Percentiles rank a stretch among this genome's conserved stretches.
These are phyloP conservation scores for Phascolomyces articulosus DNA, from an alignment of 371 early-diverging fungal species.

Conservation along the genomic window DNA sequence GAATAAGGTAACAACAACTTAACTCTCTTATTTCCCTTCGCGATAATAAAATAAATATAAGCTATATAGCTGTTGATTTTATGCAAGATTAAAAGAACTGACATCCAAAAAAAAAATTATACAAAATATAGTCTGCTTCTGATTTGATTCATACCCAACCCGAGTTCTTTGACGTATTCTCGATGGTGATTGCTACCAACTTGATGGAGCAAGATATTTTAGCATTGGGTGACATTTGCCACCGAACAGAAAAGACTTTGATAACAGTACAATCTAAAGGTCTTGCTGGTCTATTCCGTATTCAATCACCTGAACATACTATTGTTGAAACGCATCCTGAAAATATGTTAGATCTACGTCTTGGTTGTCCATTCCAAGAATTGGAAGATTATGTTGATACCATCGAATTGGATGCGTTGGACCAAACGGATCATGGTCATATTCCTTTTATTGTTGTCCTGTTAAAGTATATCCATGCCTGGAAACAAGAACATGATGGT, in stretches of 20 bases:
- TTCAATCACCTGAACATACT: constrained; percentile 77
- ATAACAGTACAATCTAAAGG: constrained; percentile 75
- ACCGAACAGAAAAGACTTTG: constrained; percentile 63
- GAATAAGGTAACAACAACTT: constrained; percentile 57
- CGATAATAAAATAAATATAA: too few species aligned
- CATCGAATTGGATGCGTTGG: constrained; percentile 69
- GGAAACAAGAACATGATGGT: constrained; percentile 61
- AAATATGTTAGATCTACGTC: constrained; percentile 75
- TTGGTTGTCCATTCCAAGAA: constrained; percentile 81
- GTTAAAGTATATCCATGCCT: constrained; percentile 70
- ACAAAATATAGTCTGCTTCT: background rate
- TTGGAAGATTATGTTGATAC: constrained; percentile 60
- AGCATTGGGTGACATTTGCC: constrained; percentile 64
- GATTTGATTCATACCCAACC: constrained; percentile 56
- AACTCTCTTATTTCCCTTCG: too few species aligned
- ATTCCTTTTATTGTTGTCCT: constrained; percentile 88
- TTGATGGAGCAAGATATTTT: constrained; percentile 58
- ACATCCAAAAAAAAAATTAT: too few species aligned
- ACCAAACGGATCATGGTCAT: constrained; percentile 74
- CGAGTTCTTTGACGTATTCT: constrained; percentile 68
- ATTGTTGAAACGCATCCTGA: constrained; percentile 91
- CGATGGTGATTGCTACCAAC: constrained; percentile 75
- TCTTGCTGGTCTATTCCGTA: constrained; percentile 71
- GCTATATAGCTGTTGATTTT: too few species aligned
- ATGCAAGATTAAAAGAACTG: too few species aligned